Base-by-base conservation (phyloP, 345 rosid species). In the Bruguiera gymnorhiza region DNA sequence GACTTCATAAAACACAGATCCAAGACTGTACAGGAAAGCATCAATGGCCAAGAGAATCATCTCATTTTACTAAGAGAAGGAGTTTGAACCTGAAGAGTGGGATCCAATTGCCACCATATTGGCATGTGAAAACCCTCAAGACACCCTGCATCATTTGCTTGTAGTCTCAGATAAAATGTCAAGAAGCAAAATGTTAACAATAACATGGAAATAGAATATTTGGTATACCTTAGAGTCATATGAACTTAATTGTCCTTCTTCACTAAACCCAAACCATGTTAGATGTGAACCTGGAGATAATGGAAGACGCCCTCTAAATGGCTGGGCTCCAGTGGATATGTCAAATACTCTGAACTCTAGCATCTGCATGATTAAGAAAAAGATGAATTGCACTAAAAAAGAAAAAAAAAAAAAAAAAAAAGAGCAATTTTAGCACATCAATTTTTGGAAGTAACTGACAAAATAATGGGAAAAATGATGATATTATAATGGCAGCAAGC, bases 81-180 rank as follows among this genome's bases (percentile, higher is more conserved):
- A 81, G 62, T 69, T 39, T 73, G 70, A 75, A 95, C 99, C 99
- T 90, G 89, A 92, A 95, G 66, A 90, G 80, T 21, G 99, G 99
- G 78, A 90, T 80, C 99, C 99, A 95, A 66, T 85, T 84, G 80
- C 98, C 99, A 73, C 94, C 98, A 83, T 55, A 92, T 71, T 90
- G 87, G 75, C 77, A 80, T 31, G 94, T 83, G 72, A 79, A 88
- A 63, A 82, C 86, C 79, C 91, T 83, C 82, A 95, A 75, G 60
- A 90, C 77, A 43, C 97, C 98, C 98, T 90, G 74, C 80, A 85
- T 29, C 48, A 53, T 58, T 76, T 70, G 57, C 62, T 62, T 36
- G 62, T 5, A 36, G 16, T 46, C 20, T 75, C 60, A 76, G 71
- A 73, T 68, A 39, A 60, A 63, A 59, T n/a, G 62, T 57, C 68